Evolutionary conservation across 441 rosid genomes (phyloP), one percentile per base, ranked within the genome.

Genomic region (Pelargonium myrrhifolium): DNA sequence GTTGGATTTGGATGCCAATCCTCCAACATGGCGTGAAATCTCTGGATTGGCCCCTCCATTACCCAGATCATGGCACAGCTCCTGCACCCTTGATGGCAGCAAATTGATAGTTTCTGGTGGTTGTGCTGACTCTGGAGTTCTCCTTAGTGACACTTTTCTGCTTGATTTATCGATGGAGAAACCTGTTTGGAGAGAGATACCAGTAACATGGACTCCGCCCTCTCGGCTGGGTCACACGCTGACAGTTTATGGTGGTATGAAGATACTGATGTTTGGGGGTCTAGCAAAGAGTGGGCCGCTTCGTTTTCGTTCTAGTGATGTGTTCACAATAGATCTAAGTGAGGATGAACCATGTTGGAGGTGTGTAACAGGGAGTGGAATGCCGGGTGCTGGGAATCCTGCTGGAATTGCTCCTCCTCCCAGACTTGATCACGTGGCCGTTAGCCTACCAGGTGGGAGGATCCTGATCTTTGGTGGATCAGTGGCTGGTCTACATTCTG

Each of bases 11-110:
- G 99, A 93, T 77, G 96, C 97, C 26, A 84, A 85, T 72, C 89
- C 96, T 65, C 97, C 93, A 12, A 82, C 90, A 9, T 91, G 99
- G 99, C 90, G 93, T 39, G 99, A 93, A 76, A 87, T 93, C 40
- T 89, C 95, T 10, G 96, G 95, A 65, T 74, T 91, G 72, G 96
- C 99, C 3, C 99, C 96, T 17, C 97, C 96, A 17, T 85, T 93
- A 61, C 97, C 97, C 15, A 81, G 99, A 75, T 90, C 99, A 11
- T 91, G 99, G 99, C 96, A 93, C 67, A 93, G 98, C 77, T 93
- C 98, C 14, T 93, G 98, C 81, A 93, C 98, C 10, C 96, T 93
- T 22, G 98, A 93, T 71, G 98, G 98, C 66, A 90, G 96, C 31
- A 93, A 90, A 74, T 81, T 90, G 77, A 86, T 93, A 42, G 97